Evolutionary conservation across 176 grass and related monocot species (phyloP).

Genomic region (Panicum miliaceum): DNA sequence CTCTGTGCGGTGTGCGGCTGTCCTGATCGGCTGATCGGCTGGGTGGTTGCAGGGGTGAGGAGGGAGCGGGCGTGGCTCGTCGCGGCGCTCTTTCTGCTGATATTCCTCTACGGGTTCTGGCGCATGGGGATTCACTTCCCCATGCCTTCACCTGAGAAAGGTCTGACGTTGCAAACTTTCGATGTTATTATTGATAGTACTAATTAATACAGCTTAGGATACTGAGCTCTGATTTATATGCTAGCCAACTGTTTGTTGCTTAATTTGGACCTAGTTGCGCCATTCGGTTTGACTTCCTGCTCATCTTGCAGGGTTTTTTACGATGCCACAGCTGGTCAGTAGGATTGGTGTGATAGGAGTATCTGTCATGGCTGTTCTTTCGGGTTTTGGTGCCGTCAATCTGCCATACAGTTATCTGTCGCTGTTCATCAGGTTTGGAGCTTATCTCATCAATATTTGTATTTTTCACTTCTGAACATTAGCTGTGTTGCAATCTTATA

Average conservation of each 20-base stretch:
- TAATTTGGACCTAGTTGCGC: not conserved
- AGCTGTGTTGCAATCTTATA: constrained; percentile 4
- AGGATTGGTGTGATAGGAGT: constrained; percentile 92
- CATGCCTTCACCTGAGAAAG: constrained; percentile 97
- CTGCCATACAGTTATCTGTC: constrained; percentile 94
- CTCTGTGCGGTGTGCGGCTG: not conserved
- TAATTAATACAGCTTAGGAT: not conserved
- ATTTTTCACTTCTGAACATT: not conserved
- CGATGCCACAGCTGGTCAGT: constrained; percentile 90
- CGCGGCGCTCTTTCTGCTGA: constrained; percentile 71
- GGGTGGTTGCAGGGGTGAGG: constrained; percentile 72
- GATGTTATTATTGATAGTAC: not conserved
- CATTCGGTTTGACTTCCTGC: constrained; percentile 20
- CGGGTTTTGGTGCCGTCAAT: constrained; percentile 97
- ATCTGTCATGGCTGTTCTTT: constrained; percentile 85
- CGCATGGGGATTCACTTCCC: constrained; percentile 99
- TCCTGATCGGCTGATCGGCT: constrained; percentile 34
- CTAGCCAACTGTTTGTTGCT: not conserved
- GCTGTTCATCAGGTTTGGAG: constrained; percentile 85
- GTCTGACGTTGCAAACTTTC: constrained; percentile 36
- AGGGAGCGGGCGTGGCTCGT: constrained; percentile 71
- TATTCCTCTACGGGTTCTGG: constrained; percentile 93
- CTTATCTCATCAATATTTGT: not conserved
- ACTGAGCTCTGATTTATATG: not conserved
- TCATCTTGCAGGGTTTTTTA: constrained; percentile 77